A percentile compares a stretch with the other conserved stretches of the same genome.
phyloP scores from a whole-genome alignment of 495 filamentous ascomycete species.

The Sphaerosporella brunnea region DNA sequence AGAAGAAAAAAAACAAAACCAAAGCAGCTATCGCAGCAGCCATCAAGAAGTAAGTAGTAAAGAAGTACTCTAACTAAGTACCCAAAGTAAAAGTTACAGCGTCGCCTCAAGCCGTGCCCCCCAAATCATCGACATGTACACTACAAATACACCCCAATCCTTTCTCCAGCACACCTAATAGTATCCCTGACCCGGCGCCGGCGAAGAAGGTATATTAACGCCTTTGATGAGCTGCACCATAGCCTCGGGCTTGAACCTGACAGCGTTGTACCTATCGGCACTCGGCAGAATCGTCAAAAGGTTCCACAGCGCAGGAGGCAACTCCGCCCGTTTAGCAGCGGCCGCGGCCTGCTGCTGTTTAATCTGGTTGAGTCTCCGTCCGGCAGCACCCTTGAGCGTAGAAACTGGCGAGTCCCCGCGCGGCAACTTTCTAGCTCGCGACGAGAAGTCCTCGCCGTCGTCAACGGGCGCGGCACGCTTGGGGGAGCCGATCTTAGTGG shows the following conservation, averaged over 20 bases:
- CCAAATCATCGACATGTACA: no score
- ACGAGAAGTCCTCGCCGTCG: conserved; percentile 20
- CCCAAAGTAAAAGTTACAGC: no score
- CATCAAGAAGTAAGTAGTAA: no score
- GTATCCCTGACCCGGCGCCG: no score
- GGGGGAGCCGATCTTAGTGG: not conserved
- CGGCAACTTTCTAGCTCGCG: conserved; percentile 59
- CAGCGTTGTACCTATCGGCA: conserved; percentile 50
- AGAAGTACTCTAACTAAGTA: no score
- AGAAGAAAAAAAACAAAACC: no score
- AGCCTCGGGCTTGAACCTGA: conserved; percentile 47
- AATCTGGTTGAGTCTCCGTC: conserved; percentile 64
- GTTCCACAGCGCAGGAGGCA: conserved; percentile 68
- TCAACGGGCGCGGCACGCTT: conserved; percentile 12
- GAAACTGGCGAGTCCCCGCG: conserved; percentile 56
- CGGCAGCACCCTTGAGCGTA: conserved; percentile 60
- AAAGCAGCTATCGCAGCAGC: no score
- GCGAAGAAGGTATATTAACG: no score
- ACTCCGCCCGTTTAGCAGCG: conserved; percentile 24
- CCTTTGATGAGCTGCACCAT: conserved; percentile 49
- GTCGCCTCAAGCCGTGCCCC: no score
- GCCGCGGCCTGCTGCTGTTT: conserved; percentile 36
- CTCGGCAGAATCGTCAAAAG: conserved; percentile 67
- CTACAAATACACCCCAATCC: no score
- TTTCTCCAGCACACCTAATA: no score